phyloP scores from a whole-genome alignment of 176 grass and related monocot genomes.

The Musa beccarii region DNA sequence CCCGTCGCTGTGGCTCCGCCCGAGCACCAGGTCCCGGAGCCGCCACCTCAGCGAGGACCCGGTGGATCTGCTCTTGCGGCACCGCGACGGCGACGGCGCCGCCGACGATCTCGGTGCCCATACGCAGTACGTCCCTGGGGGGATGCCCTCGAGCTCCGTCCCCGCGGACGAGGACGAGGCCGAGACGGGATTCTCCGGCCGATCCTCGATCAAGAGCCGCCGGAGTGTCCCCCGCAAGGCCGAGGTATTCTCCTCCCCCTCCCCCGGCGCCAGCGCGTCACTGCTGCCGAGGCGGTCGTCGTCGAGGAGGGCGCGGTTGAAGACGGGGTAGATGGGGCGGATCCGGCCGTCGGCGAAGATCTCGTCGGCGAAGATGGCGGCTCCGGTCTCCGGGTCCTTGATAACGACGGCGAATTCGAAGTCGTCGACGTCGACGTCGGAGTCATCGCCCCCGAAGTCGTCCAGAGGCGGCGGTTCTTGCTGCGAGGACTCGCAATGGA shows the following conservation, averaged over 20 bases:
- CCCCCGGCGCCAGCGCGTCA: not conserved
- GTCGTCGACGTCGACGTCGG: not conserved
- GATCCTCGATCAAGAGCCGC: slow-evolving; percentile 5
- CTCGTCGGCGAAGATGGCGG: not conserved
- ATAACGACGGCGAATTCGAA: slow-evolving; percentile 14
- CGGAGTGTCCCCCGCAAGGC: not conserved
- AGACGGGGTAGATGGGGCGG: slow-evolving; percentile 13
- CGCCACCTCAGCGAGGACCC: slow-evolving; percentile 3
- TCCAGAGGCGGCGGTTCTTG: not conserved
- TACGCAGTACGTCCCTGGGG: slow-evolving; percentile 9
- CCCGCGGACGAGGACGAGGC: not conserved
- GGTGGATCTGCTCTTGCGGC: slow-evolving; percentile 10
- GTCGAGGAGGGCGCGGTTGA: not conserved
- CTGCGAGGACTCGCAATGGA: too few species aligned
- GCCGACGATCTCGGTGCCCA: not conserved
- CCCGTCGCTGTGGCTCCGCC: slow-evolving; percentile 16
- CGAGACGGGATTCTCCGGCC: not conserved
- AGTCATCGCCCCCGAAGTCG: not conserved
- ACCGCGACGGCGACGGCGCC: slow-evolving; percentile 1
- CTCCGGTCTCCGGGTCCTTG: not conserved
- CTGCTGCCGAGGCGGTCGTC: not conserved
- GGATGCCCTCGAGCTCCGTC: not conserved
- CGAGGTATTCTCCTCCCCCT: not conserved
- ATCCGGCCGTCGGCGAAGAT: not conserved
- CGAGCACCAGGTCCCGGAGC: slow-evolving; percentile 13